A percentile compares a stretch with the other conserved stretches of the same genome.
These are phyloP conservation scores for Globisporangium acanthophoron DNA, from an alignment of 352 stramenopile species.

Conservation along the genomic window DNA sequence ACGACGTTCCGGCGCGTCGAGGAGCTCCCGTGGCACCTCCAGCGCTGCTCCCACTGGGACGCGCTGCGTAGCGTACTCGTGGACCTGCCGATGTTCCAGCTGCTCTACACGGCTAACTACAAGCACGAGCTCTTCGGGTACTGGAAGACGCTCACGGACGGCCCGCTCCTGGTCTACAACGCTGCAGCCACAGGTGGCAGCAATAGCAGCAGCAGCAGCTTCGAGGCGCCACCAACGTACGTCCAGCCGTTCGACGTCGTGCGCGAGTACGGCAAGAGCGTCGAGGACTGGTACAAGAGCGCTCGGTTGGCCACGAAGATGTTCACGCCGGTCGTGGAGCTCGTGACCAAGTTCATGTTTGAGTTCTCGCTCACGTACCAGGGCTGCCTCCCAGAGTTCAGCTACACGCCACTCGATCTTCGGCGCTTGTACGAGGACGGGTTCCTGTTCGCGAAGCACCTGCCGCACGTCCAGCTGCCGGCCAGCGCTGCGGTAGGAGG, in stretches of 20 bases:
- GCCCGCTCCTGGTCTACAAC: constrained; percentile 50
- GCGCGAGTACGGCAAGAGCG: constrained; percentile 82
- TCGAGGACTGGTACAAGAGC: constrained; percentile 85
- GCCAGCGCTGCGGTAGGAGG: constrained; percentile 12
- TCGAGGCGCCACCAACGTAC: constrained; percentile 25
- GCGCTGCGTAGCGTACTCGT: constrained; percentile 84
- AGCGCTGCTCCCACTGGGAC: constrained; percentile 86
- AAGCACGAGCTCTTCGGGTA: constrained; percentile 90
- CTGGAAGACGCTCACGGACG: constrained; percentile 84
- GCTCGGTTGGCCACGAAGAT: constrained; percentile 65
- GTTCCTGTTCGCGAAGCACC: constrained; percentile 65
- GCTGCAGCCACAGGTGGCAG: constrained; percentile 1
- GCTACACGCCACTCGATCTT: constrained; percentile 69
- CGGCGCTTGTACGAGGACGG: constrained; percentile 62
- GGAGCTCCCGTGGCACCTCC: constrained; percentile 91
- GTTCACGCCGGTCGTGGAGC: constrained; percentile 69
- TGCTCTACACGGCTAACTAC: constrained; percentile 88
- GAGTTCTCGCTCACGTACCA: constrained; percentile 84
- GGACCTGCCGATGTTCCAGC: constrained; percentile 89
- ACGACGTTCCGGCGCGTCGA: constrained; percentile 77
- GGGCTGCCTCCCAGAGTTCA: constrained; percentile 63
- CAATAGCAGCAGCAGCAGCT: constrained; percentile 7
- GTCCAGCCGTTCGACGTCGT: constrained; percentile 89
- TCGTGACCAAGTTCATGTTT: constrained; percentile 88
- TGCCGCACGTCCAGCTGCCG: constrained; percentile 37